Evolutionary conservation across 805 yeast genomes (phyloP), one percentile per base, ranked within the genome.

Genomic region (Hermanozyma aechmeae): DNA sequence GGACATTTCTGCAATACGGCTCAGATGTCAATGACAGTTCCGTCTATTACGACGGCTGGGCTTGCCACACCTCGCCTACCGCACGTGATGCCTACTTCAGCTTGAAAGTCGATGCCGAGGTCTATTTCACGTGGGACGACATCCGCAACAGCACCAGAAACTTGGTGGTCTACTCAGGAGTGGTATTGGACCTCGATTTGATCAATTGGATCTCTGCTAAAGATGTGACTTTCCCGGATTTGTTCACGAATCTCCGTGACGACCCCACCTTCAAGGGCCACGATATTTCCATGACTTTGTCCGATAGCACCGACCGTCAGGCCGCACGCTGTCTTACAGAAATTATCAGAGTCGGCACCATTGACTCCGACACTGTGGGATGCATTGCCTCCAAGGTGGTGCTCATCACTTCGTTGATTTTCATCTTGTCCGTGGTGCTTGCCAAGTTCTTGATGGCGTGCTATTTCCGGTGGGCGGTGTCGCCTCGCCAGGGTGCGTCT

Each of bases 301-400:
- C 82, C 21, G 71, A 76, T 18, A 65, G 75, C 19, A 73, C 69
- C n/a, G 74, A 76, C 39, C 71, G 87, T 33, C 67, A 71, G 45
- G 73, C 76, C 4, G 95, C 92, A 5, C 72, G 76, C 44, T 92
- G 98, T 53, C 60, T 92, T 31, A 61, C 79, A 8, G 97, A 92
- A 53, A 81, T 85, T 30, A 65, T 82, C 29, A 84, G 80, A 54
- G 94, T 89, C 11, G 98, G 98, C 14, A 76, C 74, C 27, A 73
- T 92, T 24, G 97, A 92, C 49, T 74, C 87, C 2, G 83, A 82
- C 22, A 76, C 95, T 5, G 75, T 92, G 45, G 98, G 98, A 5
- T 92, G 98, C 58, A 76, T 92, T 47, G 94, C 95, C 0, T 85
- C 96, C 0, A 61, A 76, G 31, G 76, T 87, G 23, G 96, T 92